Percentiles rank a stretch among this genome's conserved stretches.
phyloP scores from a whole-genome alignment of 1,139 yeast species.

The Magnusiomyces tetraspermus region DNA sequence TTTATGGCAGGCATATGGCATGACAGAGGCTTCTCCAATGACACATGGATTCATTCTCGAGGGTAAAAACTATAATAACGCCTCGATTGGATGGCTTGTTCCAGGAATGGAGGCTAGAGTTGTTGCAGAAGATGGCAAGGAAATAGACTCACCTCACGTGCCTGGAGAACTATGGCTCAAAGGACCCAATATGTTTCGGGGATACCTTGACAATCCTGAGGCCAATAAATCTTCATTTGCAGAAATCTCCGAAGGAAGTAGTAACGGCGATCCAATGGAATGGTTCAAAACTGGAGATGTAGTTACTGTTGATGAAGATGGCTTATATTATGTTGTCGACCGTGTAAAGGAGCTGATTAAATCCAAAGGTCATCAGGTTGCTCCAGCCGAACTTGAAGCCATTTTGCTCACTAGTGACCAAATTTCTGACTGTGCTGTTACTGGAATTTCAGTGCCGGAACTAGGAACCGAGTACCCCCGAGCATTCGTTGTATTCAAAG shows the following conservation, averaged over 20 bases:
- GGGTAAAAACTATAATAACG: slow-evolving; percentile 18
- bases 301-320: slow-evolving; percentile 45
- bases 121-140: slow-evolving; percentile 39
- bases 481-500: slow-evolving; percentile 29
- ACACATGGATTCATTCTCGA: slow-evolving; percentile 21
- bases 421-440: slow-evolving; percentile 32
- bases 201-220: slow-evolving; percentile 48
- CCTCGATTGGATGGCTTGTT: slow-evolving; percentile 41
- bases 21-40: slow-evolving; percentile 42
- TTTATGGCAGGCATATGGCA: slow-evolving; percentile 61
- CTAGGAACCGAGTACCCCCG: slow-evolving; percentile 34
- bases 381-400: slow-evolving; percentile 72
- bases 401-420: slow-evolving; percentile 41
- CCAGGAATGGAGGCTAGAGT: slow-evolving; percentile 40
- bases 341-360: slow-evolving; percentile 75
- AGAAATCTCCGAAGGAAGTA: slow-evolving; percentile 16
- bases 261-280: slow-evolving; percentile 36
- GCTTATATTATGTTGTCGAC: slow-evolving; percentile 56
- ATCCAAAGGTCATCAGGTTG: slow-evolving; percentile 74
- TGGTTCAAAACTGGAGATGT: slow-evolving; percentile 80
- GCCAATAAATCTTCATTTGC: slow-evolving; percentile 47
- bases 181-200: slow-evolving; percentile 60
- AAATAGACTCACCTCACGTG: slow-evolving; percentile 45
- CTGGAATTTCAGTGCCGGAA: slow-evolving; percentile 28
- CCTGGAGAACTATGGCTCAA: slow-evolving; percentile 55